These are phyloP conservation scores for Paradendryphiella salina DNA, from an alignment of 2,329 filamentous ascomycete genomes.

Conservation along the genomic window DNA sequence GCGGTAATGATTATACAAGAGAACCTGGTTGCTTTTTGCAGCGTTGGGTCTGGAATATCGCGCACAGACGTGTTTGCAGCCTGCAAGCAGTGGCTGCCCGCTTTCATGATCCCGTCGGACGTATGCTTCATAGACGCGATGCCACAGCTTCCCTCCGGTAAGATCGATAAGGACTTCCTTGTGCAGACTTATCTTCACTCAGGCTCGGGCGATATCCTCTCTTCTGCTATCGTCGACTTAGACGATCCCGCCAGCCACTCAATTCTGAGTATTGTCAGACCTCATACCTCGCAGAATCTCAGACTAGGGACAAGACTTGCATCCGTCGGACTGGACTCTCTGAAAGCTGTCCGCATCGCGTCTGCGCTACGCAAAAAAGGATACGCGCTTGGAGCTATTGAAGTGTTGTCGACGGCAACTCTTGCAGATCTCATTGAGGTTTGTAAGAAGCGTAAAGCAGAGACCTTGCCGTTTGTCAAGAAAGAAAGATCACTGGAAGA, in stretches of 20 bases:
- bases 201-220: conserved; percentile 16
- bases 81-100: conserved; percentile 76
- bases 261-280: conserved; percentile 50
- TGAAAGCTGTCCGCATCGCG: conserved; percentile 65
- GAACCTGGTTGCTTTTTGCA: conserved; percentile 74
- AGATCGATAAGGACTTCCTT: conserved; percentile 72
- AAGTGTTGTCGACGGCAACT: conserved; percentile 63
- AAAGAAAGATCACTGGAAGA: neutral
- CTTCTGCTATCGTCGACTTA: conserved; percentile 8
- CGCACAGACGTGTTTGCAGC: conserved; percentile 56
- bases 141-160: conserved; percentile 79
- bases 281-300: conserved; percentile 49
- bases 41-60: conserved; percentile 53
- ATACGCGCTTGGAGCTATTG: conserved; percentile 59
- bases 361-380: conserved; percentile 64
- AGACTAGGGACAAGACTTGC: conserved; percentile 52
- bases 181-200: conserved; percentile 57
- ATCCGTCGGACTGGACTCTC: conserved; percentile 67
- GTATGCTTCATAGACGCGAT: conserved; percentile 66
- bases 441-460: conserved; percentile 17
- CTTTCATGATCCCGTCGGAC: conserved; percentile 81
- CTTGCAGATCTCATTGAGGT: conserved; percentile 38
- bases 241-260: conserved; percentile 20
- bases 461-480: neutral
- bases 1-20: conserved; percentile 69